Base-by-base conservation (phyloP, 2,329 filamentous ascomycete species). In the Hypoxylon sp. region DNA sequence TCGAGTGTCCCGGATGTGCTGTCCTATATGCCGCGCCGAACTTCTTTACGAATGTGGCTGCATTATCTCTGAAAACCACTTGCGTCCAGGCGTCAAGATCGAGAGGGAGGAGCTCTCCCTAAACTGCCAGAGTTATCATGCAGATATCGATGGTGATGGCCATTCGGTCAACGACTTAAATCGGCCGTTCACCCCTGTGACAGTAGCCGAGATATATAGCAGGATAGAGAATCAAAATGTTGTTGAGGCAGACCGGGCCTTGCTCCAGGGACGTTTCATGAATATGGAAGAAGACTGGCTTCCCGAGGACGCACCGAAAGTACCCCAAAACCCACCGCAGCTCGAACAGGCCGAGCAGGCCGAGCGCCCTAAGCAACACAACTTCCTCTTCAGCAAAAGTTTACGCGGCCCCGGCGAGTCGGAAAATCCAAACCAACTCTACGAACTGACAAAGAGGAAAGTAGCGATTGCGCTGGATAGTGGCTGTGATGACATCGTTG, bases 11-110 rank as follows among this genome's bases (percentile, higher is more conserved):
- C 35, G n/a, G 4, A 20, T 33, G 31, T 14, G n/a, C 14, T 71
- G 68, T 27, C 68, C 65, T 35, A 17, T 55, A 7, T 71, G 68
- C 22, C 65, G 65, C 13, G 2, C 6, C 1, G 1, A 2, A 13
- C 68, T 71, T 7, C 11, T 49, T 11, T 68, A 68, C 33, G 0
- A 4, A 1, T 71, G 69, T 42, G 51, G 46, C 22, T 56, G 63
- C 46, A 27, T 59, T 11, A 42, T 69, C 22, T 66, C 66, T 2
- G 37, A 11, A 13, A 2, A 66, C 17, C 60, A 61, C 46, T 22
- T 71, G 25, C 66, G 61, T 3, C 66, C 69, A 13, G 69, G 69
- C 35, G 66, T 71, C 40, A 49, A 2, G 10, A 64, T 71, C 55
- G 35, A 44, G 2, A 8, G 35, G 1, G 14, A 50, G 13, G 67